These are phyloP conservation scores for Eucalyptus erythrocorys DNA, from an alignment of 345 rosid species.

Conservation along the genomic window DNA sequence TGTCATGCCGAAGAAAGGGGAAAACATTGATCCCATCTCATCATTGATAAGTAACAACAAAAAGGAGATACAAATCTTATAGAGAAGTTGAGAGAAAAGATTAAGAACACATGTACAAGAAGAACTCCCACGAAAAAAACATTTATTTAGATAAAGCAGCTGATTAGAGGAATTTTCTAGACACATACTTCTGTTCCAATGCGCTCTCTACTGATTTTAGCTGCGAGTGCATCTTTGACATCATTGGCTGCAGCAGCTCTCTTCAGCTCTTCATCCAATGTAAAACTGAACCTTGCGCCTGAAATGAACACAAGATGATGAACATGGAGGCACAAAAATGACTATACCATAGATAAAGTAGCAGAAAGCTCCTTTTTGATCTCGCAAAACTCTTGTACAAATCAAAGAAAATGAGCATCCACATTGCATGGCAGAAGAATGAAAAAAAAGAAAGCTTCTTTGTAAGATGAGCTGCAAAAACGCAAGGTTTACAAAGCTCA, in stretches of 20 bases:
- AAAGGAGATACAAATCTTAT: neutral
- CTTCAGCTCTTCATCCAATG: constrained; percentile 62
- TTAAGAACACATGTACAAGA: neutral
- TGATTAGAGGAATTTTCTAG: neutral
- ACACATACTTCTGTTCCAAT: constrained; percentile 74
- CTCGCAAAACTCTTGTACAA: neutral
- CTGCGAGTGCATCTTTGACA: constrained; percentile 71
- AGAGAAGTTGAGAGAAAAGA: neutral
- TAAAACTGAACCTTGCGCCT: constrained; percentile 87
- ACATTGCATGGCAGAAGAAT: neutral
- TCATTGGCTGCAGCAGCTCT: constrained; percentile 65
- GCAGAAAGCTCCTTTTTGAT: neutral
- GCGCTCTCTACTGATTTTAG: constrained; percentile 89
- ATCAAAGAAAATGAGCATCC: neutral
- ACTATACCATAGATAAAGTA: neutral
- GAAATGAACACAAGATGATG: constrained; percentile 1
- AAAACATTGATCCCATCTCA: neutral
- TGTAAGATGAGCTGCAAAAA: neutral
- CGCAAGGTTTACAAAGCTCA: neutral
- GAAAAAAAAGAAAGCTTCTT: neutral
- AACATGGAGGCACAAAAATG: neutral
- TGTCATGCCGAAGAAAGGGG: constrained; percentile 11
- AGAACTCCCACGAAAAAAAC: neutral
- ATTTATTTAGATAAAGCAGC: neutral
- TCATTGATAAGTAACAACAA: neutral